These are phyloP conservation scores for Aciculoconidium aculeatum DNA, from an alignment of 805 yeast species.

Conservation along the genomic window DNA sequence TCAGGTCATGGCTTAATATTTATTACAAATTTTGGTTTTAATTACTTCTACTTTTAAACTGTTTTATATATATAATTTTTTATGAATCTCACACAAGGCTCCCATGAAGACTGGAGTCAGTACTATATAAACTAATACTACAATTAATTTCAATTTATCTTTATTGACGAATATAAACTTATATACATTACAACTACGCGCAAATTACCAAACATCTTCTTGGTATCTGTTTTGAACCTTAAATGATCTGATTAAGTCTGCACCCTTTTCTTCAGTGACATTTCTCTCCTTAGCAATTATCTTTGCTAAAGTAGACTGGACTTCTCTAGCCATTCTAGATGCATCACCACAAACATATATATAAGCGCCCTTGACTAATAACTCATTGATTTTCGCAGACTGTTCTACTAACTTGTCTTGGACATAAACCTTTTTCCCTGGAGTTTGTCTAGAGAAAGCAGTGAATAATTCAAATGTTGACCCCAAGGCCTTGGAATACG, in stretches of 20 bases:
- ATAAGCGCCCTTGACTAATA: slow-evolving; percentile 66
- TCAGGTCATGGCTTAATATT: no score
- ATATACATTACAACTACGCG: background rate
- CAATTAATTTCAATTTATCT: background rate
- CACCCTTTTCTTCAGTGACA: slow-evolving; percentile 62
- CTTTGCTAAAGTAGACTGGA: slow-evolving; percentile 59
- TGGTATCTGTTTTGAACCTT: slow-evolving; percentile 86
- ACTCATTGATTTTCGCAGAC: slow-evolving; percentile 46
- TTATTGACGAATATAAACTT: no score
- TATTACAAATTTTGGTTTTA: no score
- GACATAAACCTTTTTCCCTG: slow-evolving; percentile 62
- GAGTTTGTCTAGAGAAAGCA: slow-evolving; percentile 78
- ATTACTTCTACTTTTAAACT: no score
- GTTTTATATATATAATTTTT: no score
- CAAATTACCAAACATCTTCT: slow-evolving; percentile 88
- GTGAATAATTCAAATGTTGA: slow-evolving; percentile 63
- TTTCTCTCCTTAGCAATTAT: slow-evolving; percentile 60
- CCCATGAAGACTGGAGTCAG: no score
- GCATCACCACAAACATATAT: slow-evolving; percentile 98
- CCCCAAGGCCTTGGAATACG: slow-evolving; percentile 56
- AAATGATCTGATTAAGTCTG: slow-evolving; percentile 69
- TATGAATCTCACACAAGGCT: no score
- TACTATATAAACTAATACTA: no score
- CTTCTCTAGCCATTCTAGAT: slow-evolving; percentile 91
- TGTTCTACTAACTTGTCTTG: slow-evolving; percentile 68